phyloP scores from a whole-genome alignment of 2,329 filamentous ascomycete genomes.

The Clarireedia paspali region DNA sequence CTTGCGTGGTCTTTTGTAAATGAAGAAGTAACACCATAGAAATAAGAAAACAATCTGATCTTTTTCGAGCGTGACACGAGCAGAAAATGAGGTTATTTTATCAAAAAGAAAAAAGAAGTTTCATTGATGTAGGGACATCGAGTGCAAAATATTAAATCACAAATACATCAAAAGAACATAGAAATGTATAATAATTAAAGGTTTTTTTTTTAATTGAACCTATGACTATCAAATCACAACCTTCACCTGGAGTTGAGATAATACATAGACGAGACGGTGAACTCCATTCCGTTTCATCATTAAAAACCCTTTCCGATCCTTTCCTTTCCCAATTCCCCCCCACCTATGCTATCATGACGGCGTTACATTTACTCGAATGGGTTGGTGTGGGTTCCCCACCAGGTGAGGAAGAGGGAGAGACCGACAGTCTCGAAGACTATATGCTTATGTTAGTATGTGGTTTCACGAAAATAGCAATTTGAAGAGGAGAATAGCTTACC shows the following conservation, averaged over 20 bases:
- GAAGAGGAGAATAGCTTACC: slow-evolving; percentile 1
- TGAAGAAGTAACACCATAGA: too few relatives aligned
- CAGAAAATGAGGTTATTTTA: too few relatives aligned
- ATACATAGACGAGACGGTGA: slow-evolving; percentile 9
- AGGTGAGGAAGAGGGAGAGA: slow-evolving; percentile 85
- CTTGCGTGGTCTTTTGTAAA: too few relatives aligned
- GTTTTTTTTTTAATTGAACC: neutral
- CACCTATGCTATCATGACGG: slow-evolving; percentile 1
- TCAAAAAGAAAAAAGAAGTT: too few relatives aligned
- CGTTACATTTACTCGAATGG: slow-evolving; percentile 52
- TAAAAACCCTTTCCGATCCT: neutral
- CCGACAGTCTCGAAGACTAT: slow-evolving; percentile 81
- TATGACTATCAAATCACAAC: slow-evolving; percentile 3
- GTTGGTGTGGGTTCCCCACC: slow-evolving; percentile 95
- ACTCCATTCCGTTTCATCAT: neutral
- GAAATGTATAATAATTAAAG: neutral
- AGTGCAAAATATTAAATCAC: too few relatives aligned
- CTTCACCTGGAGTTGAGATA: slow-evolving; percentile 3
- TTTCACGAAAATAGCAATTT: neutral
- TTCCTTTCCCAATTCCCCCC: slow-evolving; percentile 1
- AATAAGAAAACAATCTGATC: too few relatives aligned
- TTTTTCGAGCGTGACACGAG: too few relatives aligned
- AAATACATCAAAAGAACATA: neutral
- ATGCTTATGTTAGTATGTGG: neutral
- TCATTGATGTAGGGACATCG: too few relatives aligned